Base-by-base conservation (phyloP, 129 eudicot genomes). In the Helichrysum umbraculigerum region DNA sequence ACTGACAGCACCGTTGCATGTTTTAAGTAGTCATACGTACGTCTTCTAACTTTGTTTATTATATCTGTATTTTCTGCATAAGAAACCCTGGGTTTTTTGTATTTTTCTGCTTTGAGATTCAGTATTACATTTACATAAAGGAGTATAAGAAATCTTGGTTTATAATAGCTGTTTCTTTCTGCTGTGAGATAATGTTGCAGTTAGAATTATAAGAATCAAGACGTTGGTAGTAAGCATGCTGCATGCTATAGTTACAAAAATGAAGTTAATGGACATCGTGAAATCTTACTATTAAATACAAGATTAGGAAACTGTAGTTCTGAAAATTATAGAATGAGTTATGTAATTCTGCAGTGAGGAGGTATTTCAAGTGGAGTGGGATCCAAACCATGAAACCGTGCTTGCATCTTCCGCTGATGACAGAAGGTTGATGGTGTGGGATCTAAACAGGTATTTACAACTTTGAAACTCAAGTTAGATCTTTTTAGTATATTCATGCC, bases 391-490 rank as follows among this genome's bases (percentile, higher is more conserved):
- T 65, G 98, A 94, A 83, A 89, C 97, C 3, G 88, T 94, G 61
- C 81, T 94, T 68, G 99, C 99, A 0, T 91, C 99, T 29, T 87
- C 97, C 16, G 95, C 94, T 72, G 96, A 74, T 77, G 97, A 94
- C 81, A 87, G 99, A 86, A 88, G 99, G 78, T 83, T 94, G 87
- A 94, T 91, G 99, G 99, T 94, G 81, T 94, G 99, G 99, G 99
- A 94, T 83, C 90, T 94, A 52, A 94, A 85, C 92, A 94, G 96
- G 99, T 94, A 86, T 51, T 35, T 71, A 37, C 68, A 72, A 12
- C 50, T 35, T 54, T 64, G 20, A 73, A 74, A 42, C 62, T 76
- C 44, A 57, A 35, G 2, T 56, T 71, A 22, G 28, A 58, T 41
- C 29, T 35, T 3, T 8, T 12, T n/a, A 52, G 35, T 6, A 17